Percentiles rank a stretch among this genome's conserved stretches.
These are phyloP conservation scores for Nicotiana noctiflora DNA, from an alignment of 257 asterid species.

Conservation along the genomic window DNA sequence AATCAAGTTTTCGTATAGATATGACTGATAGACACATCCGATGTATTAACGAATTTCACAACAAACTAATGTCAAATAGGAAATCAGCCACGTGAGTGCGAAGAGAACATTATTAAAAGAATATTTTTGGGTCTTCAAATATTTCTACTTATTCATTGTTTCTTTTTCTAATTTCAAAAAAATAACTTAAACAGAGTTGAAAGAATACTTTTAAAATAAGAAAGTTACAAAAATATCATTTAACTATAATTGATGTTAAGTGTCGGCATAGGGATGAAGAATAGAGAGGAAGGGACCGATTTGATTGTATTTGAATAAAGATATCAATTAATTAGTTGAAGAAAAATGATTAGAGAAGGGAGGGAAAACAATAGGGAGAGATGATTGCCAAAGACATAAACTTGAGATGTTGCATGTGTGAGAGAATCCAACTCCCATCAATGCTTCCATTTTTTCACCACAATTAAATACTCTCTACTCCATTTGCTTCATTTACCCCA, in stretches of 20 bases:
- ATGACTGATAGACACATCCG: too few relatives aligned
- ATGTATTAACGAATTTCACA: too few relatives aligned
- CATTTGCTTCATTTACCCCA: neutral
- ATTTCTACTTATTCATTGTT: neutral
- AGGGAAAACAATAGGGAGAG: conserved; percentile 20
- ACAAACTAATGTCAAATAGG: too few relatives aligned
- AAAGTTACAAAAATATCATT: neutral
- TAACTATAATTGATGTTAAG: neutral
- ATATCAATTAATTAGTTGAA: neutral
- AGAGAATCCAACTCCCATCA: conserved; percentile 30
- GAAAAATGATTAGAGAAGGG: conserved; percentile 13
- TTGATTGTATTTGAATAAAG: neutral
- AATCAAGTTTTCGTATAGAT: neutral
- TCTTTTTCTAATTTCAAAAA: neutral
- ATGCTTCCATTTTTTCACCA: conserved; percentile 23
- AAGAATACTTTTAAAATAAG: neutral
- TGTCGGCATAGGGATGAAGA: conserved; percentile 8
- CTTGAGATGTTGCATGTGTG: conserved; percentile 25
- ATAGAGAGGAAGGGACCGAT: neutral
- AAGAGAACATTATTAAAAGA: neutral
- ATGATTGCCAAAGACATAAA: conserved; percentile 30
- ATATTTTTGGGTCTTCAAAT: neutral
- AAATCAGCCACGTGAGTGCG: too few relatives aligned
- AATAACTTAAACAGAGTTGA: neutral
- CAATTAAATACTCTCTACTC: conserved; percentile 1